phyloP scores from a whole-genome alignment of 768 basidiomycete species.

The button mushroom (Agaricus bisporus) region DNA sequence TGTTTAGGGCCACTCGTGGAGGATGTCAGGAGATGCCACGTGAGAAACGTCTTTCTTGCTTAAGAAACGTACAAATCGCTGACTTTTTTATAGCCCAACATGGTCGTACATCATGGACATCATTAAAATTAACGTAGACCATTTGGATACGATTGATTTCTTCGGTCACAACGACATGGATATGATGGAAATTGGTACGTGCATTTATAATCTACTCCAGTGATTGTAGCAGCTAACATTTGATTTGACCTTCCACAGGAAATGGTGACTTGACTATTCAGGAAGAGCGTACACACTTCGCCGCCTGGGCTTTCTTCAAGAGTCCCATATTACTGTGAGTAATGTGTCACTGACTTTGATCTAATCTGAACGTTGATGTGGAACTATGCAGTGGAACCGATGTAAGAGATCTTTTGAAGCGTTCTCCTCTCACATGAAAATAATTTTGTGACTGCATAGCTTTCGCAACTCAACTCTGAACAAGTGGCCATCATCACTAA shows the following conservation, averaged over 20 bases:
- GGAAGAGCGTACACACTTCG: conserved; percentile 52
- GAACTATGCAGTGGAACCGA: conserved; percentile 28
- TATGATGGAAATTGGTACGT: conserved; percentile 17
- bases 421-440: conserved; percentile 3
- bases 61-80: background rate
- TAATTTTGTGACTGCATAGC: conserved; percentile 20
- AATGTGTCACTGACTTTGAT: background rate
- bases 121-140: conserved; percentile 34
- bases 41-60: conserved; percentile 12
- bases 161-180: conserved; percentile 11
- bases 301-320: conserved; percentile 53
- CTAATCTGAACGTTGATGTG: background rate
- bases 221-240: background rate
- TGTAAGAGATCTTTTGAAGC: conserved; percentile 19
- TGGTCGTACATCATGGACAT: conserved; percentile 46
- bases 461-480: conserved; percentile 30
- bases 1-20: conserved; percentile 45
- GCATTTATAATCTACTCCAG: no score
- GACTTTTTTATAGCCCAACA: conserved; percentile 24
- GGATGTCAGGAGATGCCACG: conserved; percentile 43
- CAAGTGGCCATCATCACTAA: conserved; percentile 47
- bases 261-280: conserved; percentile 43
- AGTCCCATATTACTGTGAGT: conserved; percentile 47
- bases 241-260: conserved; percentile 18
- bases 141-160: conserved; percentile 9